Percentiles rank a stretch among this genome's conserved stretches.
phyloP scores from a whole-genome alignment of 495 filamentous ascomycete genomes.

The Hypoxylon trugodes region DNA sequence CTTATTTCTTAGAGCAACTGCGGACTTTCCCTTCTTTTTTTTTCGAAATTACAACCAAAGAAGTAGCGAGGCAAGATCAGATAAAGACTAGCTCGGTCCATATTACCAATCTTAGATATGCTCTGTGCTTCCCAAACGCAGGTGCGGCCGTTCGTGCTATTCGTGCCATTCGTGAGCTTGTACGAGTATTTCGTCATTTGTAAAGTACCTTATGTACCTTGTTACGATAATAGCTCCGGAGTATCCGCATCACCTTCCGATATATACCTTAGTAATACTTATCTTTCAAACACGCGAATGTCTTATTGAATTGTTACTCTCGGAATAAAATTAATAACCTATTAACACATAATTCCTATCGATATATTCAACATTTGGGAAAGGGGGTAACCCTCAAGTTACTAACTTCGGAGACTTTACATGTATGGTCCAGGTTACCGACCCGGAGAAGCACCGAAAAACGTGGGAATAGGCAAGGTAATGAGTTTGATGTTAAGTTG shows the following conservation, averaged over 20 bases:
- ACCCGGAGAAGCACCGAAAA: conserved; percentile 2
- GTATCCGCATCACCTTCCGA: conserved; percentile 10
- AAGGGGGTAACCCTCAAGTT: neutral
- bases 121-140: conserved; percentile 17
- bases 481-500: conserved; percentile 3
- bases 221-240: conserved; percentile 3
- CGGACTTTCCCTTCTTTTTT: too few species aligned
- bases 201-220: neutral
- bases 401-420: neutral
- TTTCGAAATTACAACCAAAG: too few species aligned
- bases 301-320: conserved; percentile 4
- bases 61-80: conserved; percentile 15
- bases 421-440: neutral
- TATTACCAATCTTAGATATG: neutral
- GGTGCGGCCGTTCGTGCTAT: conserved; percentile 19
- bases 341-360: neutral
- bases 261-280: conserved; percentile 28
- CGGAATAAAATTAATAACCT: conserved; percentile 29
- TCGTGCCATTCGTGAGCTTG: conserved; percentile 3
- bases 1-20: neutral
- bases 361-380: conserved; percentile 39
- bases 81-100: conserved; percentile 12
- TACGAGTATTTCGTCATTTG: conserved; percentile 26
- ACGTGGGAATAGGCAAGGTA: conserved; percentile 11
- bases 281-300: neutral